Evolutionary conservation across 2,329 filamentous ascomycete species (phyloP), one percentile per base, ranked within the genome.

Genomic region (Ophiocordyceps camponoti-saundersi): DNA sequence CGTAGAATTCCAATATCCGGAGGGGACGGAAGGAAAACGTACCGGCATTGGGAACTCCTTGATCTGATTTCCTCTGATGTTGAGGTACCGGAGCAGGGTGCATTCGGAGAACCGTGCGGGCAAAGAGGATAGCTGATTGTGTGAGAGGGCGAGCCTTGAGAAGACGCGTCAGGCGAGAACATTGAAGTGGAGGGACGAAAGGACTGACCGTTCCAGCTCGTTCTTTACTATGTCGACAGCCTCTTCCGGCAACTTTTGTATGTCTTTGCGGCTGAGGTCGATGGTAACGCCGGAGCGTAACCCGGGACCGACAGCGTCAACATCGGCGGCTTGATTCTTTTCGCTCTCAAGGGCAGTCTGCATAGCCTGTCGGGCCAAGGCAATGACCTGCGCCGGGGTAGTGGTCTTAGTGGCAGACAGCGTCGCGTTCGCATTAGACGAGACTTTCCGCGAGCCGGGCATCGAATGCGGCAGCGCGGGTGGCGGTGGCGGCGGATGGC

Each of bases 31-130:
- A 46, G 55, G 42, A 16, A 22, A 40, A 34, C 63, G 61, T 65
- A 79, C 75, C 53, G 72, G 64, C 50, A 76, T 59, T 4, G 75
- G 75, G 48, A 79, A 79, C 54, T 79, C 75, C 50, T 68, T 72
- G 58, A 89, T 79, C 55, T 77, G 70, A 58, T 89, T 90, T 63
- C 83, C 83, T 58, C 84, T 72, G 51, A 88, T 79, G 55, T 90
- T 90, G 50, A 90, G 73, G 60, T 90, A 90, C 51, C 84, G 80
- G 50, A 90, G 66, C 45, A 82, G 82, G 41, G 77, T 80, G 65
- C 84, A 89, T 65, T 88, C 83, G 34, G 80, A 72, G 55, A 89
- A 84, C 47, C 82, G 75, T 22, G 68, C 58, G 6, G 85, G 85
- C 44, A 90, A 75, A n/a, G 74, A 71, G 30, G 77, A 71, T 49